phyloP scores from a whole-genome alignment of 805 yeast genomes.

The Brettanomyces custersianus region DNA sequence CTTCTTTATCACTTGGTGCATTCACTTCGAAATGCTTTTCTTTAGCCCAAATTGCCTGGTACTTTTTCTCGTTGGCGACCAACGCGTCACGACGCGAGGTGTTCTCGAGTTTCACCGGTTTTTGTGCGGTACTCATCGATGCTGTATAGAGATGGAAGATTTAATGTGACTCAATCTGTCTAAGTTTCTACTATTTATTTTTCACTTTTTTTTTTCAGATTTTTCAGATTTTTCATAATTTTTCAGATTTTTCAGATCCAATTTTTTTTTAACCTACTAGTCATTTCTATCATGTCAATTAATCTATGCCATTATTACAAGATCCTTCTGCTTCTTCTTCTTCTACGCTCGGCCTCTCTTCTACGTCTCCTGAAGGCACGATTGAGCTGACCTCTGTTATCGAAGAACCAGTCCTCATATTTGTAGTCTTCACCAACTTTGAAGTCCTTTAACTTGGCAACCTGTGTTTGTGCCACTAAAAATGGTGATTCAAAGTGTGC shows the following conservation, averaged over 20 bases:
- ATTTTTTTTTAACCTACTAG: too few relatives aligned
- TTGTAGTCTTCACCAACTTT: slow-evolving; percentile 23
- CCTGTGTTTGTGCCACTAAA: slow-evolving; percentile 74
- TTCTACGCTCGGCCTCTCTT: slow-evolving; percentile 60
- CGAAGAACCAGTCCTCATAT: slow-evolving; percentile 78
- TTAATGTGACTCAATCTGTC: too few relatives aligned
- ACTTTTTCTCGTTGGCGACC: slow-evolving; percentile 79
- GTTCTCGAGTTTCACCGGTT: slow-evolving; percentile 34
- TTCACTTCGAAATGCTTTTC: slow-evolving; percentile 80
- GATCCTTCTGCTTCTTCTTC: slow-evolving; percentile 33
- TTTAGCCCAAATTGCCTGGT: slow-evolving; percentile 80
- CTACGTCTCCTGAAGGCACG: slow-evolving; percentile 66
- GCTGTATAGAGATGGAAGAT: too few relatives aligned
- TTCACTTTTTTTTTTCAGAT: too few relatives aligned
- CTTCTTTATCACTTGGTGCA: slow-evolving; percentile 73
- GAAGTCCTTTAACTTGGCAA: slow-evolving; percentile 45
- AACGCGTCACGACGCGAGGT: slow-evolving; percentile 94
- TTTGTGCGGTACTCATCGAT: too few relatives aligned
- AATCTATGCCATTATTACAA: too few relatives aligned
- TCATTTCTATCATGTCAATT: too few relatives aligned
- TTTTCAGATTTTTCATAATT: too few relatives aligned
- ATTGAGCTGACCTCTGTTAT: slow-evolving; percentile 70
- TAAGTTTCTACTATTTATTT: too few relatives aligned
- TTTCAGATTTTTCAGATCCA: too few relatives aligned
- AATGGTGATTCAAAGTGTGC: slow-evolving; percentile 81